Base-by-base conservation (phyloP, 768 basidiomycete genomes). In the Podaxis mareebaensis region DNA sequence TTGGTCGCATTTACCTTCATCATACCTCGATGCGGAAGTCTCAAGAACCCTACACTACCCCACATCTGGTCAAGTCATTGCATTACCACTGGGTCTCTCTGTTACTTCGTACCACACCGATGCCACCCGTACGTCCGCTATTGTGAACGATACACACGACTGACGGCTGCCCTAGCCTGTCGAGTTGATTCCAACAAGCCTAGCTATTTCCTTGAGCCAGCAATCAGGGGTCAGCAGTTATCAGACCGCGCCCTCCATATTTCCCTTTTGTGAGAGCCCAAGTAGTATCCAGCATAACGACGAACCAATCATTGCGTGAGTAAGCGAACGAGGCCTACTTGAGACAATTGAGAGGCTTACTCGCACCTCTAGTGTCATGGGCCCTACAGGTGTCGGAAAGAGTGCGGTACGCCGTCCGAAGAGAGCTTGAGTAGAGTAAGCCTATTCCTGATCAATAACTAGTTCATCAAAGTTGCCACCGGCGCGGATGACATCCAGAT, bases 381-480 rank as follows among this genome's bases (percentile, higher is more conserved):
- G 71, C 20, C 66, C 69, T 17, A 71, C 68, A 10, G 71, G 70
- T 10, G 63, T 65, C 2, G 71, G 71, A 33, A 72, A 71, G 58
- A 72, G 71, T 48, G 61, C 69, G 40, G 71, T 72, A 54, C 30
- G 64, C 38, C n/a, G 24, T 10, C 20, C 17, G 12, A 15, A 52
- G 5, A 24, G 22, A 10, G 3, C 7, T 12, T 51, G 22, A 13
- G 8, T 3, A 22, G 49, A 20, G 22, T 26, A 13, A 59, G 4
- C 40, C 44, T 24, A 48, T 39, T 15, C 53, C 44, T 46, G 6
- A 22, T 60, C 36, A 53, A 13, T 13, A 57, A 12, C 48, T 44
- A 74, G 74, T 73, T 73, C 44, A 68, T 74, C 22, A 75, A 74
- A 49, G 40, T 66, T 28, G 70, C 67, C 3, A 63, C 69, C 10